Base-by-base conservation (phyloP, 192 early-diverging fungal genomes). In the Backusella circina region DNA sequence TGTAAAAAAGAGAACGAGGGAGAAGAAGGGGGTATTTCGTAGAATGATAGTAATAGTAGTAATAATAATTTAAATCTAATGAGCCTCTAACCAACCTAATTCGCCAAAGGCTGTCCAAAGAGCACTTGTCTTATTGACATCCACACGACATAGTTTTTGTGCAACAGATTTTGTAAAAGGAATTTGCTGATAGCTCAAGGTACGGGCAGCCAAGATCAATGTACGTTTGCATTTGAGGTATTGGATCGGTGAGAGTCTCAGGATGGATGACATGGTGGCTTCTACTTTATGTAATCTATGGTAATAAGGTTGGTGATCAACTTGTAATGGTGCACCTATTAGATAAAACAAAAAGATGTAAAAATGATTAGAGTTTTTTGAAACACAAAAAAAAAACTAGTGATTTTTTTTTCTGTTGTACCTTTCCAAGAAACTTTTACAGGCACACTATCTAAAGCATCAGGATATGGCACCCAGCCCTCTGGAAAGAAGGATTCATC, bases 51-150 rank as follows among this genome's bases (percentile, higher is more conserved):
- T 35, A 31, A 67, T 33, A 67, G 26, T 35, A 67, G 33, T 16
- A 23, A 47, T 41, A 47, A 47, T n/a, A 47, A 47, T 57, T n/a
- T 26, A n/a, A 26, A 26, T 26, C 10, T 57, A 57, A 26, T 57
- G 54, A 26, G 54, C 54, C 18, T 70, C 78, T 28, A 98, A 86
- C 96, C 96, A 98, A 70, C 94, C 95, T 54, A 96, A 82, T 57
- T 86, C 82, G 23, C 90, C 91, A 85, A 94, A 98, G 87, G 93
- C 93, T 77, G 95, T 94, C 85, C 92, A 96, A 18, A 98, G 86
- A 75, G 93, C 89, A 78, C 90, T 92, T 37, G 91, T 91, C 81
- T 98, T 98, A 87, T 98, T 98, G 75, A 98, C 97, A 77, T 98
- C 97, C 26, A 98, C 92, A 38, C 93, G 88, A 71, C 91, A 95